These are phyloP conservation scores for Acanthamoeba castellanii DNA, from an alignment of 208 protist species.

Conservation along the genomic window DNA sequence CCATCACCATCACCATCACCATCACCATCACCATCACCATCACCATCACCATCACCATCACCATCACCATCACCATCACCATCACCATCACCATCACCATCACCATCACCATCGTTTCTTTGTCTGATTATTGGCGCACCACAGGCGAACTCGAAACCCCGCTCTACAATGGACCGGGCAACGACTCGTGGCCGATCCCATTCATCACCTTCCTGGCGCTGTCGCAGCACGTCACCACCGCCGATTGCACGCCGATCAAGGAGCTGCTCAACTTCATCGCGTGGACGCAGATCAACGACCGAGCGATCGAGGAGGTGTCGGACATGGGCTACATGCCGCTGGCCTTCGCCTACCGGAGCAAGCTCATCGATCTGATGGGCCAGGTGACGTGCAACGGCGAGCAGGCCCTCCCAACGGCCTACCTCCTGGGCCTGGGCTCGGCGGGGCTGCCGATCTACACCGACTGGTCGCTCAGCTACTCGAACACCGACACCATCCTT, in stretches of 20 bases:
- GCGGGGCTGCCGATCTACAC: background rate
- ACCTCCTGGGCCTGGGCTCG: background rate
- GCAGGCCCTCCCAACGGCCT: conserved; percentile 19
- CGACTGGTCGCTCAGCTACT: background rate
- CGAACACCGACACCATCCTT: background rate
- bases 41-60: background rate
- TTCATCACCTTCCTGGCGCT: conserved; percentile 32
- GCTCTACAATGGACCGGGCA: background rate
- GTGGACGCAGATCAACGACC: conserved; percentile 20
- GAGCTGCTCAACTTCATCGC: conserved; percentile 34
- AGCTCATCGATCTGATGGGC: background rate
- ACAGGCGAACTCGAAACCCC: background rate
- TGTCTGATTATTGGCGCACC: background rate
- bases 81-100: background rate
- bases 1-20: too few species aligned
- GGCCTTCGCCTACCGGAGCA: conserved; percentile 12
- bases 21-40: background rate
- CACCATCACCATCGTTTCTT: background rate
- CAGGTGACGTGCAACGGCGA: background rate
- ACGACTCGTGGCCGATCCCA: conserved; percentile 7
- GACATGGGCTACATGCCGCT: conserved; percentile 28
- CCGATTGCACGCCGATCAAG: conserved; percentile 25
- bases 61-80: background rate
- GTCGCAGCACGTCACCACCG: background rate
- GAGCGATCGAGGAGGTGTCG: background rate